Conservation (phyloP, 176 grass and related monocot species). For the Hsuehochloa calcarea region DNA sequence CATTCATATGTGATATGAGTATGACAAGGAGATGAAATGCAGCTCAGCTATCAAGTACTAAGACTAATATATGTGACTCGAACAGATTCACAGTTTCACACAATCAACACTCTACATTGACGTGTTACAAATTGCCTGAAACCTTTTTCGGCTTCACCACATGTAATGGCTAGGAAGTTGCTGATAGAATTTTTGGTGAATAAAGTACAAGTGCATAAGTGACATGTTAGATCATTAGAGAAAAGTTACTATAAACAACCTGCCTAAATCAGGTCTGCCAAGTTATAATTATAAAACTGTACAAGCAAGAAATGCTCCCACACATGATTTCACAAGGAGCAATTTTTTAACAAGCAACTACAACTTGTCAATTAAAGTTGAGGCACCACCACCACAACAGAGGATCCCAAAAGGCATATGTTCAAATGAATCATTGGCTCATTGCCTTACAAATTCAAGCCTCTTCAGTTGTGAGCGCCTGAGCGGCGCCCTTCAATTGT, state of each 20-base stretch:
- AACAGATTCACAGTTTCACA: background rate
- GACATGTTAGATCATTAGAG: background rate
- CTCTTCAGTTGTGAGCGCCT: background rate
- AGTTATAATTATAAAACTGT: background rate
- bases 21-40: background rate
- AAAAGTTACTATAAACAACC: background rate
- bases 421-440: background rate
- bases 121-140: background rate
- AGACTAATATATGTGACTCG: background rate
- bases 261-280: background rate
- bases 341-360: background rate
- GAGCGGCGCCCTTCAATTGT: background rate
- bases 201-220: background rate
- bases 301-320: background rate
- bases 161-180: background rate
- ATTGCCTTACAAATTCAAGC: background rate
- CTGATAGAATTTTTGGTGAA: background rate
- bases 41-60: background rate
- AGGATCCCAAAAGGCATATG: background rate
- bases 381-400: background rate
- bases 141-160: background rate
- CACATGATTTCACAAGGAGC: background rate
- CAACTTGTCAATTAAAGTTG: background rate
- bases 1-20: background rate
- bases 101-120: background rate